phyloP scores from a whole-genome alignment of 441 rosid genomes.

The Mallotus japonicus region DNA sequence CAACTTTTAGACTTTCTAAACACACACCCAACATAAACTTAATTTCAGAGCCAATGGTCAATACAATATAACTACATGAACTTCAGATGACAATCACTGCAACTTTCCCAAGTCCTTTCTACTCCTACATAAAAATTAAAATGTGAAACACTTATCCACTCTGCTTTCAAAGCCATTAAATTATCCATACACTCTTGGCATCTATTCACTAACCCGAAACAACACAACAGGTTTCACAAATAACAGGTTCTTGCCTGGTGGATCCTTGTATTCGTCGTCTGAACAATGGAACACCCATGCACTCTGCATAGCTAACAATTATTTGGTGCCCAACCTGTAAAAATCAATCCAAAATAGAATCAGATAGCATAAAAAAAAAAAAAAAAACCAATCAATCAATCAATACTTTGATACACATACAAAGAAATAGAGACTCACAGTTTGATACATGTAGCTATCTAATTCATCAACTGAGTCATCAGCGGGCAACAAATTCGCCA shows the following conservation, averaged over 20 bases:
- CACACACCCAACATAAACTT: background rate
- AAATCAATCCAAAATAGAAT: constrained; percentile 7
- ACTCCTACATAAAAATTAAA: too few relatives aligned
- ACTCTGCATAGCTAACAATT: constrained; percentile 78
- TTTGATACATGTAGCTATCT: constrained; percentile 96
- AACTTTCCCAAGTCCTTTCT: background rate
- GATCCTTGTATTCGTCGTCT: constrained; percentile 83
- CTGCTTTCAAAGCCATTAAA: background rate
- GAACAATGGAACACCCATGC: constrained; percentile 88
- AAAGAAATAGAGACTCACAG: constrained; percentile 45
- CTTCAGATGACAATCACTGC: background rate
- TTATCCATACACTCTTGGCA: background rate
- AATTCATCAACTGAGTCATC: constrained; percentile 90
- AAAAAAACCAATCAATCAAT: background rate
- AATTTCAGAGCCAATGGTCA: background rate
- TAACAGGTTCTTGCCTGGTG: constrained; percentile 51
- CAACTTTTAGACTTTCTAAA: too few relatives aligned
- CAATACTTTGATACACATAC: background rate
- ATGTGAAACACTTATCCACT: background rate
- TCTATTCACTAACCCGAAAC: background rate
- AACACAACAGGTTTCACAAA: background rate
- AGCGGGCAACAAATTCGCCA: constrained; percentile 81
- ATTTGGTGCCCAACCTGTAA: constrained; percentile 92
- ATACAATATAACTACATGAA: background rate
- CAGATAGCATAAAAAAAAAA: background rate